Percentiles rank a stretch among this genome's conserved stretches.
These are phyloP conservation scores for Besnoitia besnoiti DNA, from an alignment of 169 alveolate genomes.

Conservation along the genomic window DNA sequence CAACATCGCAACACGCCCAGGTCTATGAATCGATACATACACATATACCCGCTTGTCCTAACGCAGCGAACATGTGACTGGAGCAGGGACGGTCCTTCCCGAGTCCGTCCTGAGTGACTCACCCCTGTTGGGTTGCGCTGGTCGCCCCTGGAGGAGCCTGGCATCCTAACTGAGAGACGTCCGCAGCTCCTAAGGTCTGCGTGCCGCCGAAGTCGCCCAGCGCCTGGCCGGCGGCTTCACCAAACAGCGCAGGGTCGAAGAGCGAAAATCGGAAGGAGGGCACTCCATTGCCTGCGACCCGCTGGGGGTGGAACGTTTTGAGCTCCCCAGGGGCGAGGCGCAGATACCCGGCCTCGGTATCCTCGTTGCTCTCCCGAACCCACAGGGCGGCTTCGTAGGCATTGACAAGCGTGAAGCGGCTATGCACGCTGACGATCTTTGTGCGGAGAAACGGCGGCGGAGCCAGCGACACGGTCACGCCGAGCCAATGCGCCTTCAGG, in stretches of 20 bases:
- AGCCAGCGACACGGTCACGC: constrained; percentile 59
- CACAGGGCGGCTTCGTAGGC: constrained; percentile 35
- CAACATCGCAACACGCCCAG: too few relatives aligned
- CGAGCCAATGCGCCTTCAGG: constrained; percentile 24
- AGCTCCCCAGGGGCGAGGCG: constrained; percentile 46
- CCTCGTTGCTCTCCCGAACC: constrained; percentile 35
- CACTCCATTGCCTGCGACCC: constrained; percentile 40
- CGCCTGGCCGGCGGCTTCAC: neutral
- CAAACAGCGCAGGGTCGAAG: neutral
- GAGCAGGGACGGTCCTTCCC: too few relatives aligned
- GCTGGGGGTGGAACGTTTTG: constrained; percentile 62
- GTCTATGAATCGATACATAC: too few relatives aligned
- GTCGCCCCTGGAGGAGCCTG: too few relatives aligned
- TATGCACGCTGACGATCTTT: constrained; percentile 52
- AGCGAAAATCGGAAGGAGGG: constrained; percentile 13
- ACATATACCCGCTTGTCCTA: too few relatives aligned
- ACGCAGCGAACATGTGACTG: too few relatives aligned
- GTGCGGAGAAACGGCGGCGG: constrained; percentile 71
- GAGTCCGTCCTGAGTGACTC: too few relatives aligned
- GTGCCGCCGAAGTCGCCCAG: too few relatives aligned
- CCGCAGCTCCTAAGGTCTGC: too few relatives aligned
- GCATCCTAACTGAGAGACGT: too few relatives aligned
- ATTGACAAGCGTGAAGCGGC: constrained; percentile 65
- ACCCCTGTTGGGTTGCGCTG: too few relatives aligned
- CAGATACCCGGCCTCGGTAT: constrained; percentile 9